Base-by-base conservation (phyloP, 306 rosid species). In the Dalbergia oliveri region DNA sequence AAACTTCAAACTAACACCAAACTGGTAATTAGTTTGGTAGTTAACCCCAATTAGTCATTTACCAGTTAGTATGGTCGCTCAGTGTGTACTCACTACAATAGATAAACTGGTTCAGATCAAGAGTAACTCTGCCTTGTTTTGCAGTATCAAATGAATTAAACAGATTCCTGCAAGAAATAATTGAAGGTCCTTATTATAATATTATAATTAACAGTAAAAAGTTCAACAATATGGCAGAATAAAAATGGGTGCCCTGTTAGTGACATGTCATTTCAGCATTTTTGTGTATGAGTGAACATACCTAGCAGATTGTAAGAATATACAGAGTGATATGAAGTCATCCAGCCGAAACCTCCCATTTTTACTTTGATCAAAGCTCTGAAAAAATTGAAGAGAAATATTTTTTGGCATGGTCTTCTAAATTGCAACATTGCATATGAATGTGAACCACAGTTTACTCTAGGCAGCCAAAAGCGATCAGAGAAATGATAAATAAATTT, bases 281-380 rank as follows among this genome's bases (percentile, higher is more conserved):
- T 45, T 34, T 68, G 59, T 49, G 34, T 3, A 9, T 9, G 43
- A 57, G 51, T 53, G 64, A 81, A 81, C 77, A 23, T 90, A 92
- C 97, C 92, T 75, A 45, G 98, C 92, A 35, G 98, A 92, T 75
- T 89, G 98, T 77, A 92, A 66, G 79, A 94, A 89, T 83, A 91
- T 89, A 84, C 93, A 94, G 61, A 94, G 93, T 62, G 97, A 92
- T 80, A 94, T 88, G 86, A 94, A 89, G 88, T 88, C 91, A 80
- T 89, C 94, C 80, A 94, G 89, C 78, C 80, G 87, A 83, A 94
- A 89, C 79, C 81, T 88, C 66, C 94, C 93, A 71, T 86, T 94
- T 89, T 90, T 92, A 87, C 80, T 92, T 82, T 88, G 90, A 89
- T 94, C 97, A 84, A 94, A 94, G 82, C 97, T 94, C 97, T 94